Base-by-base conservation (phyloP, 768 basidiomycete genomes). In the Neoboletus magnificus region DNA sequence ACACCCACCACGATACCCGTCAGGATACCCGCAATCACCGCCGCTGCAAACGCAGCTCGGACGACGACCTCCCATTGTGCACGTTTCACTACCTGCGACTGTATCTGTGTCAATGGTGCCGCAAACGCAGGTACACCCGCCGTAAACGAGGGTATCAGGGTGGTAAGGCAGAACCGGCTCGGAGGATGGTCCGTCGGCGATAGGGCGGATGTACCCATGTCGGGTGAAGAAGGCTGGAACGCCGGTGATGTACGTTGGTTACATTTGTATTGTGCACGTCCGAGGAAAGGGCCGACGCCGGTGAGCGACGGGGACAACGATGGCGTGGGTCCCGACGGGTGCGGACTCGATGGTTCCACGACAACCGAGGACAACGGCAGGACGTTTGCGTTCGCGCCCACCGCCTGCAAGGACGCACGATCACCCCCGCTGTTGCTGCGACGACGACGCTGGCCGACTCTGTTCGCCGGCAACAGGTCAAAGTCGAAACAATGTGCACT, bases 41-140 rank as follows among this genome's bases (percentile, higher is more conserved):
- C 71, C 0, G 82, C 82, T 11, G 83, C 60, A 0, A 74, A 29
- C 42, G 74, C 76, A 3, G 85, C 85, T 36, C 87, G 76, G 27
- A 87, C 73, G 30, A 91, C 87, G 29, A 92, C 86, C 70, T 91
- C 89, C 91, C 90, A 92, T 62, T 93, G 91, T 3, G 83, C 88
- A n/a, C 91, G 79, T 49, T 82, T 78, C 48, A 91, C 82, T 53
- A 86, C 77, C 16, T 87, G 84, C 56, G 80, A 87, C 48, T 87
- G 76, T 22, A 92, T 76, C 39, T 77, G 78, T 41, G 90, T 90
- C 54, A 92, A 72, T 32, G 88, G 86, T 22, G 80, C 73, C 20
- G 83, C 79, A 58, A 91, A 91, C 42, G 87, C 83, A 2, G 89
- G 89, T 16, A 90, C 88, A 12, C 67, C 69, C 20, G 62, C 60